Evolutionary conservation across 1,284 basidiomycete genomes (phyloP).

Genomic region (Heterobasidion irregulare): DNA sequence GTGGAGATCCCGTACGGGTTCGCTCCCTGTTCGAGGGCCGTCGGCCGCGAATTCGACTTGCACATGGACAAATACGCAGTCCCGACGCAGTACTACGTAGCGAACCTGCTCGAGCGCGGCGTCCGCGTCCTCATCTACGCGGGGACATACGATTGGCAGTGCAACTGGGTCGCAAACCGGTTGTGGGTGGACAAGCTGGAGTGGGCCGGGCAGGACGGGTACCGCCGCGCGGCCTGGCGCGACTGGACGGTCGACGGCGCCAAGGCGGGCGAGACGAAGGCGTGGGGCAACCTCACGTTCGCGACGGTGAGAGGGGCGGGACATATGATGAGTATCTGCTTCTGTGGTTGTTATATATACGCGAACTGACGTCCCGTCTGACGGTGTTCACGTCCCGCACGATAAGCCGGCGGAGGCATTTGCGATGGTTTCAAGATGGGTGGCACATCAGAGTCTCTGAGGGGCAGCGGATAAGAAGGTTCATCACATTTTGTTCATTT

Average conservation of each 20-base stretch:
- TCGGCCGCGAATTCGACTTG: slow-evolving; percentile 35
- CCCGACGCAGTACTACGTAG: slow-evolving; percentile 59
- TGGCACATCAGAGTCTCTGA: slow-evolving; percentile 35
- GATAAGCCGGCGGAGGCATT: slow-evolving; percentile 58
- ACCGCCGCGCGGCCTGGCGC: slow-evolving; percentile 39
- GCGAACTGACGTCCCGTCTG: slow-evolving; percentile 15
- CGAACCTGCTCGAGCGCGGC: slow-evolving; percentile 65
- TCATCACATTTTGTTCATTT: background rate
- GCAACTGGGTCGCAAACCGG: slow-evolving; percentile 72
- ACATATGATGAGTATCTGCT: slow-evolving; percentile 55
- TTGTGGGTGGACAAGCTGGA: slow-evolving; percentile 69
- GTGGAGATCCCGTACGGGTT: slow-evolving; percentile 48
- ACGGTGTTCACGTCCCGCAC: slow-evolving; percentile 42
- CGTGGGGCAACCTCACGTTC: slow-evolving; percentile 53
- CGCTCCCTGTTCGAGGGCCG: slow-evolving; percentile 45
- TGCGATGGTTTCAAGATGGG: slow-evolving; percentile 52
- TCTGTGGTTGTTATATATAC: slow-evolving; percentile 5
- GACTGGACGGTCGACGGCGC: slow-evolving; percentile 51
- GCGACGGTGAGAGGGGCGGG: slow-evolving; percentile 56
- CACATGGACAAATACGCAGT: slow-evolving; percentile 54
- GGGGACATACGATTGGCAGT: slow-evolving; percentile 76
- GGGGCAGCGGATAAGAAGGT: background rate
- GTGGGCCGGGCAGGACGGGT: slow-evolving; percentile 55
- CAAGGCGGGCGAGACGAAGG: slow-evolving; percentile 58
- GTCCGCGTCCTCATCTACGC: slow-evolving; percentile 68